A percentile compares a stretch with the other conserved stretches of the same genome.
phyloP scores from a whole-genome alignment of 768 basidiomycete species.

The Russula sp. region DNA sequence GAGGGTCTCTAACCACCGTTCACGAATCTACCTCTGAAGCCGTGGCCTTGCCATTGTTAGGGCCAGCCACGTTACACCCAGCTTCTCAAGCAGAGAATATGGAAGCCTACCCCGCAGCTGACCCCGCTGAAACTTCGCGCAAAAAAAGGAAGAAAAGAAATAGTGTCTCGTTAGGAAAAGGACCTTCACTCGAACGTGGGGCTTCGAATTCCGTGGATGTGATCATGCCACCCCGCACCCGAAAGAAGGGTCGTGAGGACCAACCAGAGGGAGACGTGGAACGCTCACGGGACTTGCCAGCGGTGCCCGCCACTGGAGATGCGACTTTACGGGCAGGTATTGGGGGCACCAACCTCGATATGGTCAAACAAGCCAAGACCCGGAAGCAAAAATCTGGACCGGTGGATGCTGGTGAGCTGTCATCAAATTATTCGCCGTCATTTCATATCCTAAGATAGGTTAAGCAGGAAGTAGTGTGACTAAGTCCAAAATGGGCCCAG shows the following conservation, averaged over 20 bases:
- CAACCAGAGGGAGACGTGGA: background rate
- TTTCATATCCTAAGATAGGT: slow-evolving; percentile 6
- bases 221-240: background rate
- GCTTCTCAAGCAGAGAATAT: background rate
- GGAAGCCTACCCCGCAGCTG: background rate
- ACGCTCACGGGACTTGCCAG: background rate
- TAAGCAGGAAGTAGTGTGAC: background rate
- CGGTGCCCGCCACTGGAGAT: background rate
- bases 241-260: slow-evolving; percentile 14
- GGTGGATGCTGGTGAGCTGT: slow-evolving; percentile 9
- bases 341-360: background rate
- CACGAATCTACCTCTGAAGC: background rate
- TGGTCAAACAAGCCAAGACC: background rate
- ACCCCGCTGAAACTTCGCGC: background rate
- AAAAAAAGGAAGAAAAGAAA: slow-evolving; percentile 11
- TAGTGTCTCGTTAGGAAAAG: background rate
- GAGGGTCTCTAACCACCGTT: background rate
- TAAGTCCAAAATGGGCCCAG: slow-evolving; percentile 6
- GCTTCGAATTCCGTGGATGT: background rate
- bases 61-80: background rate
- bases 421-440: background rate
- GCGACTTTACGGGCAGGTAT: background rate
- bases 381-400: background rate
- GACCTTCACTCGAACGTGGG: background rate
- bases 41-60: background rate